phyloP scores from a whole-genome alignment of 2,329 filamentous ascomycete genomes.

The Fusarium sp. region DNA sequence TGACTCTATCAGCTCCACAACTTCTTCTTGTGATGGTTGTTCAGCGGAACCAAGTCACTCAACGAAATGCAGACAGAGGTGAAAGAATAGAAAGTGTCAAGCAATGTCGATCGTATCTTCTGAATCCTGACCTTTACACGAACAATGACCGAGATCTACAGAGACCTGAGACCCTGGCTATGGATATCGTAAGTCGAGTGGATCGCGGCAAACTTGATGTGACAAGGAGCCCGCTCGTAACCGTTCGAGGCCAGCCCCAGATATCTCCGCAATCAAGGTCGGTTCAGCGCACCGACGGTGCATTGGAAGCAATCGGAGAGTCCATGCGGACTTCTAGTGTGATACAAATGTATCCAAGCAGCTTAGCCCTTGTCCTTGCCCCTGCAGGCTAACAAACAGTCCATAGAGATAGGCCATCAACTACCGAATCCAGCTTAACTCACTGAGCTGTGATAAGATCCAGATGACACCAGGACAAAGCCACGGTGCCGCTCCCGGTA shows the following conservation, averaged over 20 bases:
- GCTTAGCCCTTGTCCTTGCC: slow-evolving; percentile 6
- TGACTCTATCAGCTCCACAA: no score
- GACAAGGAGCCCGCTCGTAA: not conserved
- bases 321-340: slow-evolving; percentile 19
- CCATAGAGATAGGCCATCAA: not conserved
- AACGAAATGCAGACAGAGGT: no score
- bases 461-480: slow-evolving; percentile 10
- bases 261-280: not conserved
- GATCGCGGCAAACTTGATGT: not conserved
- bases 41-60: no score
- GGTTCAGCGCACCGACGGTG: no score
- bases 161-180: no score
- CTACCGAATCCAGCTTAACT: slow-evolving; percentile 11
- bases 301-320: not conserved
- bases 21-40: no score
- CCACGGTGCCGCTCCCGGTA: slow-evolving; percentile 33
- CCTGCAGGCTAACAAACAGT: slow-evolving; percentile 13
- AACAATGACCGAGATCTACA: no score
- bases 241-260: not conserved
- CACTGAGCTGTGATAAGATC: slow-evolving; percentile 6
- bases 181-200: not conserved
- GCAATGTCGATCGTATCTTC: no score
- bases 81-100: no score
- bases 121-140: no score
- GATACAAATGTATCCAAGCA: not conserved